Evolutionary conservation across 805 yeast species (phyloP).

Genomic region (Wickerhamomyces chaumierensis): DNA sequence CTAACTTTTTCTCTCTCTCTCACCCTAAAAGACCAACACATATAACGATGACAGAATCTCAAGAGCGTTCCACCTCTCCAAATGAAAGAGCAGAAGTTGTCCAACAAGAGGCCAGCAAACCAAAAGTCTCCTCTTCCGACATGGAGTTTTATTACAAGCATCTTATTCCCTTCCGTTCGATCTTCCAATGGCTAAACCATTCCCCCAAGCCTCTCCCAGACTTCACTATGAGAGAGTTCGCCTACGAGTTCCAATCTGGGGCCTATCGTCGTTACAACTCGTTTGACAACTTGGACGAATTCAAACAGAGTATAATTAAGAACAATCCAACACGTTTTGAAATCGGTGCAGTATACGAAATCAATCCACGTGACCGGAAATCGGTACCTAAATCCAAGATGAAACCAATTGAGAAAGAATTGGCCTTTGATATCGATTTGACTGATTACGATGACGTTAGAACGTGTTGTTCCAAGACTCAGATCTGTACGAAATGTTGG

Average conservation of each 20-base stretch:
- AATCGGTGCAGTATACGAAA: slow-evolving; percentile 83
- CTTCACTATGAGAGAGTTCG: slow-evolving; percentile 85
- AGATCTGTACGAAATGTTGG: slow-evolving; percentile 88
- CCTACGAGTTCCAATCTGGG: slow-evolving; percentile 79
- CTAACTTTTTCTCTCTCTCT: too few species aligned
- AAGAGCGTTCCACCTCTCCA: background rate
- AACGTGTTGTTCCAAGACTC: slow-evolving; percentile 84
- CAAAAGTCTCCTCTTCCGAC: slow-evolving; percentile 34
- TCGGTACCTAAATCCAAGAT: slow-evolving; percentile 63
- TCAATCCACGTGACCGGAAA: slow-evolving; percentile 81
- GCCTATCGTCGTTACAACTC: slow-evolving; percentile 88
- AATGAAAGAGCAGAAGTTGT: background rate
- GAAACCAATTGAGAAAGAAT: slow-evolving; percentile 75
- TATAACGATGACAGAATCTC: background rate
- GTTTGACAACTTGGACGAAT: slow-evolving; percentile 52
- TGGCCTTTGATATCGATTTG: slow-evolving; percentile 94
- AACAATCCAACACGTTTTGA: slow-evolving; percentile 87
- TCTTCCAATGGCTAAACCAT: slow-evolving; percentile 88
- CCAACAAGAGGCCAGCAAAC: slow-evolving; percentile 4
- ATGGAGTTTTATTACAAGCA: slow-evolving; percentile 63
- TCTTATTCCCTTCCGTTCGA: slow-evolving; percentile 61
- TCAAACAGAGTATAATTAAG: slow-evolving; percentile 62
- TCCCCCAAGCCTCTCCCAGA: slow-evolving; percentile 64
- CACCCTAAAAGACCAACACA: too few species aligned
- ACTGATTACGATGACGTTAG: slow-evolving; percentile 92